These are phyloP conservation scores for Fusarium sp. DNA, from an alignment of 2,329 filamentous ascomycete species.

Conservation along the genomic window DNA sequence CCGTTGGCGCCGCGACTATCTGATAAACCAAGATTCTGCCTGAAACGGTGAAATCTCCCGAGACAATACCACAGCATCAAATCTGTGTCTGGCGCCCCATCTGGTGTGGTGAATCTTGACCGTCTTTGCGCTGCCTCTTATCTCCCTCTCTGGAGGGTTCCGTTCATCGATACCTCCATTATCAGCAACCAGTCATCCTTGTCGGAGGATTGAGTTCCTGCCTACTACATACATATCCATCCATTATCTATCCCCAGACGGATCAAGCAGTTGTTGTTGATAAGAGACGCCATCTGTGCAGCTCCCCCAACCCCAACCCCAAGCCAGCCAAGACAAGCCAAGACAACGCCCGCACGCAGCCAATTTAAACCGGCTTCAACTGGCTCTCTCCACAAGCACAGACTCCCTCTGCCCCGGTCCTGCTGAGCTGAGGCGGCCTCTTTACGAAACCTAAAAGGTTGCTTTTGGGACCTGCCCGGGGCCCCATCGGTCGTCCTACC, in stretches of 20 bases:
- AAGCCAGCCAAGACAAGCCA: constrained; percentile 5
- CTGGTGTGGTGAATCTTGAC: constrained; percentile 25
- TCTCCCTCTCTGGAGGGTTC: constrained; percentile 8
- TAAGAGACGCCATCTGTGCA: neutral
- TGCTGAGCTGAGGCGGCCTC: constrained; percentile 9
- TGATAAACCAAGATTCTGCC: constrained; percentile 9
- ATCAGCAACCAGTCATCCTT: constrained; percentile 7
- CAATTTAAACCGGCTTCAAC: neutral
- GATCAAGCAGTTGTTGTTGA: neutral
- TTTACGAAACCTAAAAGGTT: constrained; percentile 12
- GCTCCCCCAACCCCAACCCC: neutral
- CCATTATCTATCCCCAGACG: neutral
- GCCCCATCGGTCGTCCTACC: constrained; percentile 11
- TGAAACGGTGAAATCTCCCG: constrained; percentile 4
- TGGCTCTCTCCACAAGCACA: constrained; percentile 20
- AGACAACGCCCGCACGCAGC: constrained; percentile 2
- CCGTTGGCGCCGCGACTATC: constrained; percentile 15
- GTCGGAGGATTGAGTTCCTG: constrained; percentile 19
- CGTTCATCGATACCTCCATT: neutral
- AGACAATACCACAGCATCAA: constrained; percentile 7
- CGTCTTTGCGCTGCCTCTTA: constrained; percentile 19
- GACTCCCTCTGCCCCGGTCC: constrained; percentile 14
- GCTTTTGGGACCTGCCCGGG: constrained; percentile 5
- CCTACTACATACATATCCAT: neutral
- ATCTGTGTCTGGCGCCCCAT: constrained; percentile 1